Evolutionary conservation across 257 asterid genomes (phyloP).

Genomic region (Eustoma russellianum): DNA sequence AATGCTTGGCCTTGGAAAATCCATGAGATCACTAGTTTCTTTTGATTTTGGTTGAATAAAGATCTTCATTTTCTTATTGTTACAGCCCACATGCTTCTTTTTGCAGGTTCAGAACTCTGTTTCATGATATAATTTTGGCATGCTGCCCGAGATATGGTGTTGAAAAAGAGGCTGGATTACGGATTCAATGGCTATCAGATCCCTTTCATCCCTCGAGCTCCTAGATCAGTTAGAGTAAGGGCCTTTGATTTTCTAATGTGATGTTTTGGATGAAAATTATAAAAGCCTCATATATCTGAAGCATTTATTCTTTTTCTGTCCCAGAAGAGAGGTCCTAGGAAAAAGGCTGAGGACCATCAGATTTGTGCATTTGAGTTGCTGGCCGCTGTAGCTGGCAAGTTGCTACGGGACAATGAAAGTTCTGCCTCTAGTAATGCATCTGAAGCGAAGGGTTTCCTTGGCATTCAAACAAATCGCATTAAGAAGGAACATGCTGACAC

Average conservation of each 20-base stretch:
- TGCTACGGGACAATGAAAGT: slow-evolving; percentile 80
- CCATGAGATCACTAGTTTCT: too few species aligned
- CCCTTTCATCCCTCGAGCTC: slow-evolving; percentile 82
- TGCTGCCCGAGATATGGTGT: slow-evolving; percentile 70
- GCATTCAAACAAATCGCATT: slow-evolving; percentile 17
- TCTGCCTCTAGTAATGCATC: slow-evolving; percentile 73
- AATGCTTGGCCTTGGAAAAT: too few species aligned
- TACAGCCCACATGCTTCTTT: not conserved
- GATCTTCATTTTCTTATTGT: not conserved
- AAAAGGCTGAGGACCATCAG: slow-evolving; percentile 38
- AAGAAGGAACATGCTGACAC: slow-evolving; percentile 19
- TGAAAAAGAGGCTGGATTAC: slow-evolving; percentile 73
- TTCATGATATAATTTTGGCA: slow-evolving; percentile 34
- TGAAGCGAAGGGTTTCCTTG: slow-evolving; percentile 29
- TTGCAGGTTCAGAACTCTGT: slow-evolving; percentile 14
- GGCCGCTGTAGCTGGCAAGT: slow-evolving; percentile 92
- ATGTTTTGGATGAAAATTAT: not conserved
- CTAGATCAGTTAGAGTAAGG: slow-evolving; percentile 82
- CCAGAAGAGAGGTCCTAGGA: slow-evolving; percentile 53
- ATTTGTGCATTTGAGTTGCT: slow-evolving; percentile 89
- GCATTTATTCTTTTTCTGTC: slow-evolving; percentile 5
- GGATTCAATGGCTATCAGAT: slow-evolving; percentile 70
- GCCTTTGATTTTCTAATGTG: not conserved
- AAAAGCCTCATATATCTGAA: not conserved
- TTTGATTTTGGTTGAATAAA: too few species aligned